phyloP scores from a whole-genome alignment of 1,139 yeast genomes.

The Diutina siamensis region DNA sequence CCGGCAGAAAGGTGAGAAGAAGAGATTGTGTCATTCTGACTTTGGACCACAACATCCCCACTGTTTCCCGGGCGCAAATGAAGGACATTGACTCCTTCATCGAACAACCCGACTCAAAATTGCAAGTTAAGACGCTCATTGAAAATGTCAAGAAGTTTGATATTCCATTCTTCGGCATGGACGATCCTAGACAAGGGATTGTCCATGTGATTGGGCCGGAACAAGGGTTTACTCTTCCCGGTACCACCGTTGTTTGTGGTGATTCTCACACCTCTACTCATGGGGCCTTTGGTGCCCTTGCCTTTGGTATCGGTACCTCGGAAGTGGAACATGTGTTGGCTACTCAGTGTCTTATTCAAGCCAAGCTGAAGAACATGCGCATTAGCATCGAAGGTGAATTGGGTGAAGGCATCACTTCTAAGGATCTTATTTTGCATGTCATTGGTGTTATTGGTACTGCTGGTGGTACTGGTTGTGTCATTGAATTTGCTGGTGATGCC shows the following conservation, averaged over 20 bases:
- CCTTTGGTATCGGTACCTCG: slow-evolving; percentile 97
- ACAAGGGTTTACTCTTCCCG: slow-evolving; percentile 96
- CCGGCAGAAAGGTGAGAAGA: slow-evolving; percentile 83
- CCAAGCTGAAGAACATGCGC: slow-evolving; percentile 93
- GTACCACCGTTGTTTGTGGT: slow-evolving; percentile 97
- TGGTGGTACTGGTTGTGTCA: slow-evolving; percentile 96
- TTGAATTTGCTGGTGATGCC: slow-evolving; percentile 95
- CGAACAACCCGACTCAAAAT: slow-evolving; percentile 79
- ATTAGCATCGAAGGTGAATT: slow-evolving; percentile 76
- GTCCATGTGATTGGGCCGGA: slow-evolving; percentile 98
- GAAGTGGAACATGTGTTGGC: slow-evolving; percentile 98
- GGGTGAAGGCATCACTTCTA: slow-evolving; percentile 82
- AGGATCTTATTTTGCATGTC: slow-evolving; percentile 87
- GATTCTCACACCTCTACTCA: slow-evolving; percentile 98
- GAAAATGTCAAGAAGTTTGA: slow-evolving; percentile 84
- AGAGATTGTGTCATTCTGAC: slow-evolving; percentile 93
- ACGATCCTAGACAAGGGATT: slow-evolving; percentile 90
- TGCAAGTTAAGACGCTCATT: slow-evolving; percentile 87
- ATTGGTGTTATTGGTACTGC: slow-evolving; percentile 98
- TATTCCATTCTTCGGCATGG: slow-evolving; percentile 88
- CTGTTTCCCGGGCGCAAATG: slow-evolving; percentile 68
- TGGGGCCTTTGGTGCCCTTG: slow-evolving; percentile 97
- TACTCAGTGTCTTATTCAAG: slow-evolving; percentile 89
- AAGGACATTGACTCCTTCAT: slow-evolving; percentile 72
- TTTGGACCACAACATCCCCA: slow-evolving; percentile 96